These are phyloP conservation scores for Pseudozyma flocculosa DNA, from an alignment of 1,284 basidiomycete species.

Conservation along the genomic window DNA sequence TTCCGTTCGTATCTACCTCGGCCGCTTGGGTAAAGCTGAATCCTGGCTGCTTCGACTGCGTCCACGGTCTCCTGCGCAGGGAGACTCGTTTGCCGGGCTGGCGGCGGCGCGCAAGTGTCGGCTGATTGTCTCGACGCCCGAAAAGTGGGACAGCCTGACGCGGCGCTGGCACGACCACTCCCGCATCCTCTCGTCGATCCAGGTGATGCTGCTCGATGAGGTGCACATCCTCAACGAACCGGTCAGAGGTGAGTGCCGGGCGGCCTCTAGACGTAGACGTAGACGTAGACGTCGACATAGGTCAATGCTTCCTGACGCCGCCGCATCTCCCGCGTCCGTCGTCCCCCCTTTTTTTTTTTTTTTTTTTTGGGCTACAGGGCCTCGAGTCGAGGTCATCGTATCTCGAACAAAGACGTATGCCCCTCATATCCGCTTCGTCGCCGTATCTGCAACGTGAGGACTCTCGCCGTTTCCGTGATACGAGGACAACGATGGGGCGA, in stretches of 20 bases:
- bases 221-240: conserved; percentile 88
- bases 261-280: too few species aligned
- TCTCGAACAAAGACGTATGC: conserved; percentile 77
- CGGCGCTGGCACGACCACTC: conserved; percentile 42
- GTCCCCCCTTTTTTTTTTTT: too few species aligned
- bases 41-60: too few species aligned
- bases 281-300: too few species aligned
- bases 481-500: too few species aligned
- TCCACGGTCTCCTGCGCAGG: too few species aligned
- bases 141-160: conserved; percentile 40
- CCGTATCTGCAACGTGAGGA: conserved; percentile 77
- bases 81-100: conserved; percentile 26
- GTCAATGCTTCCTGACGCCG: too few species aligned
- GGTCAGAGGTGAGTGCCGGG: conserved; percentile 70
- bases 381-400: conserved; percentile 80
- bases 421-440: conserved; percentile 73
- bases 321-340: too few species aligned
- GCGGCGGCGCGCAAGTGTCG: conserved; percentile 27
- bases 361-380: conserved; percentile 25
- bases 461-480: too few species aligned
- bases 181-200: conserved; percentile 33
- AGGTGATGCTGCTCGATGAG: conserved; percentile 76
- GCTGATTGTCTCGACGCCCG: conserved; percentile 67
- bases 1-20: too few species aligned
- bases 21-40: too few species aligned